Base-by-base conservation (phyloP, 139 green algal genomes). In the Closterium sp. region DNA sequence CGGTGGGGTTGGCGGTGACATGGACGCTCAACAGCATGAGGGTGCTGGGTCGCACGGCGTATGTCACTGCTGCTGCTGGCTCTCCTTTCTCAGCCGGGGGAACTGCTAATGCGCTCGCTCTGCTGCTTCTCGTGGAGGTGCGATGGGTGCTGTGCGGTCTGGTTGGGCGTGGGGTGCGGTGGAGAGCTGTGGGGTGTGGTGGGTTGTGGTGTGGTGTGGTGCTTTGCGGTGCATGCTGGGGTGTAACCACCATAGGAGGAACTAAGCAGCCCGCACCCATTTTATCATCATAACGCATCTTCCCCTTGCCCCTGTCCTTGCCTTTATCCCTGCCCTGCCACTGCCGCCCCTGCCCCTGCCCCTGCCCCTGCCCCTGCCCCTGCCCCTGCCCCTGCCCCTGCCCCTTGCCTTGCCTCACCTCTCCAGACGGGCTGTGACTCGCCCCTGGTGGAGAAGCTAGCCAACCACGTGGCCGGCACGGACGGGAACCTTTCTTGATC, bases 11-110 rank as follows among this genome's bases (percentile, higher is more conserved):
- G 62, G 62, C 62, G 19, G 13, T 79, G 62, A 24, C 17, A 79
- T 79, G 62, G 62, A 79, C 62, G 62, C 17, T 79, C 62, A 79
- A 79, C 62, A 79, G 29, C 31, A 50, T 96, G 22, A 86, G 95
- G 38, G 93, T 95, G 11, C 88, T 91, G 10, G 95, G 93, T 2
- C 94, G 94, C 27, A 96, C 94, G 2, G 95, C 96, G 21, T 97
- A 96, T 86, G 91, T 97, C 10, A 90, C 95, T 0, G 85, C 32
- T 21, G 87, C 4, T 2, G 42, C 93, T 4, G 92, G 93, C 31
- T 87, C 88, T 13, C 31, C 88, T 3, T 85, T 28, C 2, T 89
- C 94, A 19, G 93, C 94, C 22, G 91, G 92, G 70, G 21, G 45
- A 6, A 70, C 92, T 9, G 86, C 92, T 34, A 91, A 95, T 70